These are phyloP conservation scores for Penicillium subrubescens DNA, from an alignment of 495 filamentous ascomycete genomes.

Conservation along the genomic window DNA sequence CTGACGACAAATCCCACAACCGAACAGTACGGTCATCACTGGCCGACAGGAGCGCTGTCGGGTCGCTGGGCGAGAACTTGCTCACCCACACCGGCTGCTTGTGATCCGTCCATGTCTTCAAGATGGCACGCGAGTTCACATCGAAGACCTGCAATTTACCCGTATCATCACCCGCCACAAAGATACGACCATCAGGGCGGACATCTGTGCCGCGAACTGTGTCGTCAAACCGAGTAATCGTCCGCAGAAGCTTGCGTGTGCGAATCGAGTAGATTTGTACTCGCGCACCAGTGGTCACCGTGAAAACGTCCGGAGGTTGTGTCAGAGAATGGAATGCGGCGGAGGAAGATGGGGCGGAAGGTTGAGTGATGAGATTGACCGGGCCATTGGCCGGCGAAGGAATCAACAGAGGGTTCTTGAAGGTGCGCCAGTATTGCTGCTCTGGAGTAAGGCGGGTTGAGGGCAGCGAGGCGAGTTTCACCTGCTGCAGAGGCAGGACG, in stretches of 20 bases:
- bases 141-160: constrained; percentile 96
- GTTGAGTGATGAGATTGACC: constrained; percentile 86
- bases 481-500: constrained; percentile 75
- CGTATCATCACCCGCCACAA: constrained; percentile 87
- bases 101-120: constrained; percentile 96
- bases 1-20: constrained; percentile 88
- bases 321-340: constrained; percentile 50
- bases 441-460: constrained; percentile 69
- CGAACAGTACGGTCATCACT: constrained; percentile 91
- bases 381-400: constrained; percentile 83
- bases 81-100: constrained; percentile 93
- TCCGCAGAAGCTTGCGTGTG: constrained; percentile 85
- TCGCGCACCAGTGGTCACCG: constrained; percentile 85
- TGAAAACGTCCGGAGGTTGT: constrained; percentile 73
- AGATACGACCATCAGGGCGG: constrained; percentile 80
- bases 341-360: constrained; percentile 53
- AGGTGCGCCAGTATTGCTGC: constrained; percentile 92
- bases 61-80: constrained; percentile 81
- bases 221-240: constrained; percentile 88
- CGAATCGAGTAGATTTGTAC: constrained; percentile 91
- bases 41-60: constrained; percentile 80
- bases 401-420: constrained; percentile 83
- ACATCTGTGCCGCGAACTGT: constrained; percentile 85
- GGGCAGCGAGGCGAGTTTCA: constrained; percentile 72
- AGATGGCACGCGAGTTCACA: constrained; percentile 79